phyloP scores from a whole-genome alignment of 2,329 filamentous ascomycete genomes.

The Xylariaceae sp. region DNA sequence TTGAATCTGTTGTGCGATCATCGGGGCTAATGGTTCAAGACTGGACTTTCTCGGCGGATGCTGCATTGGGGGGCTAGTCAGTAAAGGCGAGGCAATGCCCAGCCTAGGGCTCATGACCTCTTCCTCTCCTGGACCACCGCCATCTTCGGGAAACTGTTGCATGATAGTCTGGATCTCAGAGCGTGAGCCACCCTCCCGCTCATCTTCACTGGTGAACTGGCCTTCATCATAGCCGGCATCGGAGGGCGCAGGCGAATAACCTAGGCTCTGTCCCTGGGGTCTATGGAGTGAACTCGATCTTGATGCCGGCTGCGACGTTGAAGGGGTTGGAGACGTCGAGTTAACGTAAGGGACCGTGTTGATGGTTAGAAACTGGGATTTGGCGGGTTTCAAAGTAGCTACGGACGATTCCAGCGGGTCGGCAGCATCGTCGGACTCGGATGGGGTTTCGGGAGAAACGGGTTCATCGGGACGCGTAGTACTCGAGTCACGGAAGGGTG shows the following conservation, averaged over 20 bases:
- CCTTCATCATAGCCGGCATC: constrained; percentile 55
- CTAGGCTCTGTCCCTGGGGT: constrained; percentile 40
- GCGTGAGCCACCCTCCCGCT: constrained; percentile 63
- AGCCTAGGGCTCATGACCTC: constrained; percentile 90
- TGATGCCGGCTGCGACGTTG: constrained; percentile 51
- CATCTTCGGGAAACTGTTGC: constrained; percentile 82
- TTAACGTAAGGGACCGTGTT: constrained; percentile 49
- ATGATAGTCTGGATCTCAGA: constrained; percentile 96
- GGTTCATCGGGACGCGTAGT: not conserved
- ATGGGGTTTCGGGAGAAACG: not conserved
- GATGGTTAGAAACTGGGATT: constrained; percentile 44
- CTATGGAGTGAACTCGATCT: constrained; percentile 53
- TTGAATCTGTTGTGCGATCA: constrained; percentile 44
- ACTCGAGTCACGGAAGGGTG: not conserved
- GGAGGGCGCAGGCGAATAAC: constrained; percentile 50
- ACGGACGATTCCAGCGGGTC: constrained; percentile 42
- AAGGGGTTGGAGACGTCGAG: constrained; percentile 53
- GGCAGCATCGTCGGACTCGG: constrained; percentile 6
- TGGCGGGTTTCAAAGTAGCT: constrained; percentile 45
- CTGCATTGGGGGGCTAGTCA: constrained; percentile 56
- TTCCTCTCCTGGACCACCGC: constrained; percentile 64
- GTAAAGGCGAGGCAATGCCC: constrained; percentile 73
- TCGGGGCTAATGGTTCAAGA: constrained; percentile 63
- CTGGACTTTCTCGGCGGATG: constrained; percentile 84
- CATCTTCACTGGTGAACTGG: constrained; percentile 53